These are phyloP conservation scores for Dillenia suffruticosa DNA, from an alignment of 164 flowering plant species.

Conservation along the genomic window DNA sequence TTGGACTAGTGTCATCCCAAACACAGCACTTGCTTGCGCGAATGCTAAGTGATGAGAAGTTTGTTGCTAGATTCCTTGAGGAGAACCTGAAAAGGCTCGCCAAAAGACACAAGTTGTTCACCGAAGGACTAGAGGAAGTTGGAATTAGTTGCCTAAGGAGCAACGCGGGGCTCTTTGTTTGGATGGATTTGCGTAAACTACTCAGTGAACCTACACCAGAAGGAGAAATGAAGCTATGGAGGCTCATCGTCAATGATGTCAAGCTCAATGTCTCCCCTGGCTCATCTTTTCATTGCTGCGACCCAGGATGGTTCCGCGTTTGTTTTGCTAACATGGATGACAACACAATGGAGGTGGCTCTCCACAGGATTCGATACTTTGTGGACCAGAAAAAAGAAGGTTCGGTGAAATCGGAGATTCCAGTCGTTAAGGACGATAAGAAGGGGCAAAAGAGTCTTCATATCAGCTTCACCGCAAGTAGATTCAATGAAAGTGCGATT, in stretches of 20 bases:
- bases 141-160: conserved; percentile 28
- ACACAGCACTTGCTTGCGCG: conserved; percentile 36
- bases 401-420: neutral
- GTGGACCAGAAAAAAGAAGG: conserved; percentile 8
- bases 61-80: conserved; percentile 19
- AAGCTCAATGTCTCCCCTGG: conserved; percentile 62
- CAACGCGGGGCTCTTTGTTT: conserved; percentile 41
- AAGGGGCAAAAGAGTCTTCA: conserved; percentile 14
- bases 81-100: conserved; percentile 31
- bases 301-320: conserved; percentile 61
- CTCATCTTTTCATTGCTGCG: conserved; percentile 40
- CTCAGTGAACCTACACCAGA: conserved; percentile 29
- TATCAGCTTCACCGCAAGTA: conserved; percentile 24
- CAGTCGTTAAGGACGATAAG: neutral
- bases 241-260: conserved; percentile 36
- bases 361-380: conserved; percentile 28
- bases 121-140: conserved; percentile 20
- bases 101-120: conserved; percentile 16
- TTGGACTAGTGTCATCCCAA: conserved; percentile 44
- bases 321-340: conserved; percentile 60
- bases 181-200: conserved; percentile 44
- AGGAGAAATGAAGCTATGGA: conserved; percentile 40
- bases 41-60: conserved; percentile 37
- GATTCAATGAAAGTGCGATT: conserved; percentile 17
- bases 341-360: conserved; percentile 36